phyloP scores from a whole-genome alignment of 768 basidiomycete genomes.

The Boletus eberwhitei region DNA sequence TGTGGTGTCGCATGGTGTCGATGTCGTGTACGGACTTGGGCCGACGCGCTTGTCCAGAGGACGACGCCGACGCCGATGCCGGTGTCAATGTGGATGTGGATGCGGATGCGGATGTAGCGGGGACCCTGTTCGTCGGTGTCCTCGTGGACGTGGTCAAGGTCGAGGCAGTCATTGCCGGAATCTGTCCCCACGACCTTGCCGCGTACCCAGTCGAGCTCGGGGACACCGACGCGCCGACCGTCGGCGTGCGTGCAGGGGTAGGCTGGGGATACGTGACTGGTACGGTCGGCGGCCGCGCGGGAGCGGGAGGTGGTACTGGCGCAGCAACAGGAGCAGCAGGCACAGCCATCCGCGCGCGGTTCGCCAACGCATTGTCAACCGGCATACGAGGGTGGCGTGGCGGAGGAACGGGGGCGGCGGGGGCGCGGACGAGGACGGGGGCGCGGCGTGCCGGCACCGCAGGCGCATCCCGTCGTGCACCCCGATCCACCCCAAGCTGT shows the following conservation, averaged over 20 bases:
- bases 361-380: background rate
- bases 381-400: background rate
- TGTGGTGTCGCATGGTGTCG: conserved; percentile 10
- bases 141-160: background rate
- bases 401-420: background rate
- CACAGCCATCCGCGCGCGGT: background rate
- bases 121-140: background rate
- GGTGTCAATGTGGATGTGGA: background rate
- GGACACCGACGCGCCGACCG: background rate
- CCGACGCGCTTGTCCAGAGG: background rate
- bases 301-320: background rate
- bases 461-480: conserved; percentile 31
- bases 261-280: background rate
- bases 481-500: conserved; percentile 29
- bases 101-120: background rate
- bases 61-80: background rate
- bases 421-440: background rate
- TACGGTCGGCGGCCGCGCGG: background rate
- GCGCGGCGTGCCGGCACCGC: conserved; percentile 3
- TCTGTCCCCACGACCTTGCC: too few relatives aligned
- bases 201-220: background rate
- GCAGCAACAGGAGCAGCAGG: background rate
- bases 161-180: background rate
- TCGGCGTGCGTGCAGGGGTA: background rate
- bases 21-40: background rate